These are phyloP conservation scores for Aspergillus taichungensis DNA, from an alignment of 495 filamentous ascomycete species.

Conservation along the genomic window DNA sequence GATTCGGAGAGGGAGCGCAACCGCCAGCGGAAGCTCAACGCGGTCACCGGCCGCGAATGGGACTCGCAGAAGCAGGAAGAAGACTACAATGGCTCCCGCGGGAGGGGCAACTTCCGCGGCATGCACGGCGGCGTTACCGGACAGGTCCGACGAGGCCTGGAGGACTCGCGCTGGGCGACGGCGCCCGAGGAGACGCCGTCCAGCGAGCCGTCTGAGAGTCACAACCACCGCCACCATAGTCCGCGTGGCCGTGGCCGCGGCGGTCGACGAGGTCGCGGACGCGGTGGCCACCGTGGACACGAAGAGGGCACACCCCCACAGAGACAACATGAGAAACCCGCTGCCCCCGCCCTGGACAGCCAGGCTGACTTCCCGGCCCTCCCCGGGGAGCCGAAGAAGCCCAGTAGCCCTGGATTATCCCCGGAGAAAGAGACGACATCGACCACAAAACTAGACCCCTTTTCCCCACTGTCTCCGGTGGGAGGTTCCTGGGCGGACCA, in stretches of 20 bases:
- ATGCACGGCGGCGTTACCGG: slow-evolving; percentile 52
- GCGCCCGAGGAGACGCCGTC: slow-evolving; percentile 11
- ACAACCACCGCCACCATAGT: background rate
- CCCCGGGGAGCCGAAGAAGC: slow-evolving; percentile 20
- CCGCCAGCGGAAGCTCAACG: slow-evolving; percentile 58
- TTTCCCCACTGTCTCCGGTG: slow-evolving; percentile 11
- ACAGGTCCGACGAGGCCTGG: slow-evolving; percentile 25
- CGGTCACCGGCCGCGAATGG: slow-evolving; percentile 62
- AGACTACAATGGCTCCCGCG: slow-evolving; percentile 40
- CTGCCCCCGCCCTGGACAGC: slow-evolving; percentile 20
- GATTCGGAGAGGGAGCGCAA: slow-evolving; percentile 66
- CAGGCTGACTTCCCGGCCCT: slow-evolving; percentile 38
- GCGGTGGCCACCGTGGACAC: slow-evolving; percentile 24
- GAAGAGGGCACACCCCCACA: slow-evolving; percentile 14
- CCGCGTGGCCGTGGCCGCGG: slow-evolving; percentile 21
- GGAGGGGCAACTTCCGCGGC: slow-evolving; percentile 42
- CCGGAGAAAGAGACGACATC: slow-evolving; percentile 10
- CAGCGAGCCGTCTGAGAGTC: background rate
- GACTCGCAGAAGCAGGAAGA: slow-evolving; percentile 65
- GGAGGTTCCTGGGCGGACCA: slow-evolving; percentile 25
- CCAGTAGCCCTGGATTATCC: background rate
- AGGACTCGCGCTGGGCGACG: slow-evolving; percentile 8
- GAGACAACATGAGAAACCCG: slow-evolving; percentile 7
- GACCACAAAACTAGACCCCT: slow-evolving; percentile 3
- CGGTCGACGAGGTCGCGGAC: slow-evolving; percentile 24